Evolutionary conservation across 73 alveolate genomes (phyloP).

Genomic region (Halteria grandinella): DNA sequence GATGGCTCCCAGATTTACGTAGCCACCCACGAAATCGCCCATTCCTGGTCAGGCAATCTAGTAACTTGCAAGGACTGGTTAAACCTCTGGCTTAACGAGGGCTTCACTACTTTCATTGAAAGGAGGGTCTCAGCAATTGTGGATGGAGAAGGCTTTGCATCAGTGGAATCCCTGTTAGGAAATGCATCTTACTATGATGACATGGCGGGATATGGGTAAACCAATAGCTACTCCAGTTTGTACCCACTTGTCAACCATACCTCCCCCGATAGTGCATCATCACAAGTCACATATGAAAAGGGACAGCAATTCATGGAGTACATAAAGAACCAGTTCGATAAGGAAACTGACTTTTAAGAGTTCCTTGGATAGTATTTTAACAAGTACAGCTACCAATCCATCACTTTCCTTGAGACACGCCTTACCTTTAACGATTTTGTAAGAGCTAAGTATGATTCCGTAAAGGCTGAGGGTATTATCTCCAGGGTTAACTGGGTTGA

Average conservation of each 20-base stretch:
- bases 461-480: slow-evolving; percentile 32
- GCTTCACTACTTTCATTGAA: slow-evolving; percentile 83
- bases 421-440: slow-evolving; percentile 2
- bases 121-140: slow-evolving; percentile 65
- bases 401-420: slow-evolving; percentile 41
- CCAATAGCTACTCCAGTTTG: slow-evolving; percentile 65
- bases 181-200: slow-evolving; percentile 67
- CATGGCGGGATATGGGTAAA: slow-evolving; percentile 67
- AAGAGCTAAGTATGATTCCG: neutral
- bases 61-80: slow-evolving; percentile 88
- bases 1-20: slow-evolving; percentile 78
- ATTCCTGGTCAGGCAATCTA: slow-evolving; percentile 90
- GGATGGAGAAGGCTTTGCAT: slow-evolving; percentile 63
- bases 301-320: slow-evolving; percentile 91
- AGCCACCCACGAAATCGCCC: slow-evolving; percentile 90
- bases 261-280: slow-evolving; percentile 98
- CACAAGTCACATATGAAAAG: slow-evolving; percentile 95
- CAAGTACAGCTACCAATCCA: slow-evolving; percentile 57
- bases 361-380: slow-evolving; percentile 73
- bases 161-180: slow-evolving; percentile 67
- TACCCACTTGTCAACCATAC: slow-evolving; percentile 66
- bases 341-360: slow-evolving; percentile 76
- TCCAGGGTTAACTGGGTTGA: slow-evolving; percentile 83
- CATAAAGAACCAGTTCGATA: slow-evolving; percentile 88
- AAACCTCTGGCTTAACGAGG: slow-evolving; percentile 92